Conservation (phyloP, 2,329 filamentous ascomycete species). For the Westerdykella sp. region DNA sequence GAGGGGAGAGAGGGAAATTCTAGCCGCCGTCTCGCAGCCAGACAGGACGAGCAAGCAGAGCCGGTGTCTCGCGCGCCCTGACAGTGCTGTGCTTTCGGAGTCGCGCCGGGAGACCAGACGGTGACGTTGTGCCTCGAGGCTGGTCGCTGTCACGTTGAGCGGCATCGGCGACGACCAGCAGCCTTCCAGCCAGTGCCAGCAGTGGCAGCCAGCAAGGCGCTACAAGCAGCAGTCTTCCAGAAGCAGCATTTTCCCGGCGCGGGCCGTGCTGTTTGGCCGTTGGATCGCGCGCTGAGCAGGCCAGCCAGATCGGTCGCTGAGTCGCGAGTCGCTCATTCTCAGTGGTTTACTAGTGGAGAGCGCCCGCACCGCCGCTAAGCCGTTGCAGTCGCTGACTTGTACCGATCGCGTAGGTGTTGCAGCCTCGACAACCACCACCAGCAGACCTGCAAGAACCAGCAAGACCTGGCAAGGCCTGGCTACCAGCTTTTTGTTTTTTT, state of each 20-base stretch:
- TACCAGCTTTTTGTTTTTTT: too few species aligned
- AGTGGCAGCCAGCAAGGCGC: background rate
- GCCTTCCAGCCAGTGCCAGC: background rate
- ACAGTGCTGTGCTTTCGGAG: background rate
- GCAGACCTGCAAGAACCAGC: too few species aligned
- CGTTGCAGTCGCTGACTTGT: slow-evolving; percentile 6
- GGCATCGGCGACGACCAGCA: background rate
- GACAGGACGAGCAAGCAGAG: slow-evolving; percentile 2
- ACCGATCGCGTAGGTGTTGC: slow-evolving; percentile 34
- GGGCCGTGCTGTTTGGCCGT: slow-evolving; percentile 37
- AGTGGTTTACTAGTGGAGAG: background rate
- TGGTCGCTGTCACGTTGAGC: background rate
- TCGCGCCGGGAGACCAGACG: background rate
- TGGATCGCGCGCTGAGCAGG: slow-evolving; percentile 10
- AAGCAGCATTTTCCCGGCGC: slow-evolving; percentile 35
- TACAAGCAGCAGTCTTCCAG: slow-evolving; percentile 31
- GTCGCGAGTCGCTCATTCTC: slow-evolving; percentile 8
- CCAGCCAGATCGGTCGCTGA: slow-evolving; percentile 32
- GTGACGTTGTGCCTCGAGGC: background rate
- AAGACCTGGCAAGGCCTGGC: background rate
- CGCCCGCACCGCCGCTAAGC: background rate
- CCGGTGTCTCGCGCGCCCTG: slow-evolving; percentile 5
- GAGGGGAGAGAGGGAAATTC: slow-evolving; percentile 21
- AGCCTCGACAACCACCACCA: slow-evolving; percentile 1
- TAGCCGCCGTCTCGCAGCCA: slow-evolving; percentile 26